Percentiles rank a stretch among this genome's conserved stretches.
phyloP scores from a whole-genome alignment of 495 filamentous ascomycete species.

The Daldinia caldariorum region DNA sequence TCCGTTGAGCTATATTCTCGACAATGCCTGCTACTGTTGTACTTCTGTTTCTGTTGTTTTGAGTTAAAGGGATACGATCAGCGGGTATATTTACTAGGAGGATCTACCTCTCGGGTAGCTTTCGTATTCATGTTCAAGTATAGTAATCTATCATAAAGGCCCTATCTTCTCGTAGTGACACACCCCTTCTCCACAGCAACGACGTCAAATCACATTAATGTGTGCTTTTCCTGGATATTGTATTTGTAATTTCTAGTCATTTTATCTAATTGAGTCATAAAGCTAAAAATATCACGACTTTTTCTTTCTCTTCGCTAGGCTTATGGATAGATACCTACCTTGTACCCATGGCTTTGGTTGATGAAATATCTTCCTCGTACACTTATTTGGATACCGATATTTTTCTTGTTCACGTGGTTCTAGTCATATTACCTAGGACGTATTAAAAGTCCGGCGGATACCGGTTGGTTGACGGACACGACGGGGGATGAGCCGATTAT shows the following conservation, averaged over 20 bases:
- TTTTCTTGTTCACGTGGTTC: background rate
- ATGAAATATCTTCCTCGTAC: background rate
- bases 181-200: background rate
- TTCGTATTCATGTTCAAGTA: slow-evolving; percentile 3
- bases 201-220: background rate
- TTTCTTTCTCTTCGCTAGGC: background rate
- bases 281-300: background rate
- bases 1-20: background rate
- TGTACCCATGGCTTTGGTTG: background rate
- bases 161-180: background rate
- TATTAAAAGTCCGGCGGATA: background rate
- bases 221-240: background rate
- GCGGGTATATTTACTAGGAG: background rate
- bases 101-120: background rate
- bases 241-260: background rate
- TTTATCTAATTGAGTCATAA: background rate
- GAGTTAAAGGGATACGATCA: background rate
- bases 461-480: background rate
- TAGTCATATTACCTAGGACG: background rate
- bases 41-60: background rate
- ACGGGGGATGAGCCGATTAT: background rate
- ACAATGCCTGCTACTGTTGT: background rate
- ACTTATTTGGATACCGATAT: background rate
- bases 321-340: too few relatives aligned
- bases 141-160: background rate